These are phyloP conservation scores for Aspergillus pseudoterreus DNA, from an alignment of 2,329 filamentous ascomycete genomes.

Conservation along the genomic window DNA sequence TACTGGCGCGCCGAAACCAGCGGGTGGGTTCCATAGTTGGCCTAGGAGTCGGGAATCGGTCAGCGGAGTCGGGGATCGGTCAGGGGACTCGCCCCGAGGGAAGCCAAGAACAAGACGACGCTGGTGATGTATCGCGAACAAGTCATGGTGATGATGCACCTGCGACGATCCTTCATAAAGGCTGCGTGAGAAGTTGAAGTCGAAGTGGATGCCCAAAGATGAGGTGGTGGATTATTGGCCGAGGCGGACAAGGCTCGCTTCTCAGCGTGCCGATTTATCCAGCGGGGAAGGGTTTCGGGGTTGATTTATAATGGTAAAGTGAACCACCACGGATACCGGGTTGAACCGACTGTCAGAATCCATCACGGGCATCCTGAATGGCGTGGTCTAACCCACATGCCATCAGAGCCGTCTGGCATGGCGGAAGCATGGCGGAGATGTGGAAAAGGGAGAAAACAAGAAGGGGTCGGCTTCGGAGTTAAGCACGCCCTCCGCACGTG, in stretches of 20 bases:
- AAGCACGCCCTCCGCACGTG: too few species aligned
- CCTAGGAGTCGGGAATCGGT: background rate
- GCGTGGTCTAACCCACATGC: too few species aligned
- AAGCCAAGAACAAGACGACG: background rate
- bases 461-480: too few species aligned
- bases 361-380: too few species aligned
- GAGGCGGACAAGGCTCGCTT: background rate
- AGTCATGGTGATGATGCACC: background rate
- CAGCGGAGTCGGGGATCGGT: background rate
- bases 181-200: background rate
- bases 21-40: constrained; percentile 5
- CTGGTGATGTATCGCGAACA: background rate
- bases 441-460: too few species aligned
- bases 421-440: too few species aligned
- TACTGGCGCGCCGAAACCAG: constrained; percentile 4
- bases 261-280: constrained; percentile 24
- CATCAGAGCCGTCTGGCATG: too few species aligned
- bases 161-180: background rate
- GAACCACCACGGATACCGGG: too few species aligned
- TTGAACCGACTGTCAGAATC: too few species aligned
- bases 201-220: background rate
- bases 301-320: background rate
- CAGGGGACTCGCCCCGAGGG: too few species aligned
- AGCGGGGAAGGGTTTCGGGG: constrained; percentile 9
- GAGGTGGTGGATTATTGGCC: background rate